Conservation (phyloP, 1,284 basidiomycete genomes). For the Trametes pubescens region DNA sequence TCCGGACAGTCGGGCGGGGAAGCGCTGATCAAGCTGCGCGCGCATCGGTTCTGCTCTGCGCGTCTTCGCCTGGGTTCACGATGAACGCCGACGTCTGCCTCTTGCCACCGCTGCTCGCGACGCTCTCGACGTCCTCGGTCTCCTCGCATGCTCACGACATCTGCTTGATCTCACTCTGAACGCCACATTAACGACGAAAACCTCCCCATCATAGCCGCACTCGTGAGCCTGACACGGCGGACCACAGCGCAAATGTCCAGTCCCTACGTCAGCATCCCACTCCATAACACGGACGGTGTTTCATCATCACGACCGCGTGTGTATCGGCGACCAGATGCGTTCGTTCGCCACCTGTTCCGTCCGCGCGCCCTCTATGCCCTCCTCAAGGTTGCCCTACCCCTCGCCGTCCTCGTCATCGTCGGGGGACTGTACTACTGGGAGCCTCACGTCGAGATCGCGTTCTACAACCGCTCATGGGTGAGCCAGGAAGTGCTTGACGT, state of each 20-base stretch:
- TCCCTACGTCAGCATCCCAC: slow-evolving; percentile 10
- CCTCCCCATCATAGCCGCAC: neutral
- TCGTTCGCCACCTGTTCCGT: slow-evolving; percentile 23
- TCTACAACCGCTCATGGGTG: slow-evolving; percentile 82
- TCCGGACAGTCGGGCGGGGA: neutral
- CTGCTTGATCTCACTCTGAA: neutral
- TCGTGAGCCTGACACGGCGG: neutral
- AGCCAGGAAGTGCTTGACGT: slow-evolving; percentile 70
- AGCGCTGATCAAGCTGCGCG: neutral
- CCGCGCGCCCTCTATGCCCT: slow-evolving; percentile 32
- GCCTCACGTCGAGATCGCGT: slow-evolving; percentile 81
- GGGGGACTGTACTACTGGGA: slow-evolving; percentile 68
- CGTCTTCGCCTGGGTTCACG: neutral
- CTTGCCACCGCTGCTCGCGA: neutral
- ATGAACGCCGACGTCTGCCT: neutral
- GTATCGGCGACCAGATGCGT: neutral
- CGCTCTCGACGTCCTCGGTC: neutral
- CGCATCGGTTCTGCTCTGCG: neutral
- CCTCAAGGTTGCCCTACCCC: slow-evolving; percentile 41
- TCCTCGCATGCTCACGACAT: neutral
- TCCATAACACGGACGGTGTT: neutral
- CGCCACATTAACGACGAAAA: too few relatives aligned
- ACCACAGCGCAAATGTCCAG: neutral
- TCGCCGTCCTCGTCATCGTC: slow-evolving; percentile 51
- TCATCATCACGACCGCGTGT: neutral